Evolutionary conservation across 2,329 filamentous ascomycete species (phyloP).

Genomic region (Colletotrichum spinosum): DNA sequence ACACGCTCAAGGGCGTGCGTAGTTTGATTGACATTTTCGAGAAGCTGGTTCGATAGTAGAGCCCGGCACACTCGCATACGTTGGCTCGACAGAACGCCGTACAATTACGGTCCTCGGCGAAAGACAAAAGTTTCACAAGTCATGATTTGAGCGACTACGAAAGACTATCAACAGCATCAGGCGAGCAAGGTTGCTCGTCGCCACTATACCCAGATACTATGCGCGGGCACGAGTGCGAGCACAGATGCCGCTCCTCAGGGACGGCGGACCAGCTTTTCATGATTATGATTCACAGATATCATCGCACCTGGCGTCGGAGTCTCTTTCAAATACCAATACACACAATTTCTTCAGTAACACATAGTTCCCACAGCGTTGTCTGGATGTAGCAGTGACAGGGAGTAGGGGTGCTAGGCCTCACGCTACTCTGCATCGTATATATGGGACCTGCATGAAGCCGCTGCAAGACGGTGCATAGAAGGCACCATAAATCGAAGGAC

Average conservation of each 20-base stretch:
- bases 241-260: conserved; percentile 33
- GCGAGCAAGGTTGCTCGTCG: conserved; percentile 24
- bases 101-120: conserved; percentile 2
- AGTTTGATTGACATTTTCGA: conserved; percentile 79
- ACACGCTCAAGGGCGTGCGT: conserved; percentile 79
- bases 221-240: conserved; percentile 23
- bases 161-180: conserved; percentile 22
- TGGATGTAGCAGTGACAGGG: neutral
- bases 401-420: neutral
- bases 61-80: neutral
- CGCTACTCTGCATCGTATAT: neutral
- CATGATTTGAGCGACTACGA: conserved; percentile 22
- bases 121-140: conserved; percentile 21
- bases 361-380: neutral
- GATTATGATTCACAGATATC: conserved; percentile 33
- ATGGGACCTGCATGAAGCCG: conserved; percentile 32
- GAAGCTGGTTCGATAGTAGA: conserved; percentile 60
- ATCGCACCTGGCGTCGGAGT: conserved; percentile 32
- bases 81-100: conserved; percentile 18
- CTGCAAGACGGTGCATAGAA: conserved; percentile 29
- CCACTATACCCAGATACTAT: conserved; percentile 34
- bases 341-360: neutral
- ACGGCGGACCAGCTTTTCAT: conserved; percentile 30
- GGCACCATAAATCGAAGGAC: conserved; percentile 6
- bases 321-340: conserved; percentile 25